A percentile compares a stretch with the other conserved stretches of the same genome.
Evolutionary conservation across 306 rosid genomes (phyloP).

Genomic region (Urtica urens): DNA sequence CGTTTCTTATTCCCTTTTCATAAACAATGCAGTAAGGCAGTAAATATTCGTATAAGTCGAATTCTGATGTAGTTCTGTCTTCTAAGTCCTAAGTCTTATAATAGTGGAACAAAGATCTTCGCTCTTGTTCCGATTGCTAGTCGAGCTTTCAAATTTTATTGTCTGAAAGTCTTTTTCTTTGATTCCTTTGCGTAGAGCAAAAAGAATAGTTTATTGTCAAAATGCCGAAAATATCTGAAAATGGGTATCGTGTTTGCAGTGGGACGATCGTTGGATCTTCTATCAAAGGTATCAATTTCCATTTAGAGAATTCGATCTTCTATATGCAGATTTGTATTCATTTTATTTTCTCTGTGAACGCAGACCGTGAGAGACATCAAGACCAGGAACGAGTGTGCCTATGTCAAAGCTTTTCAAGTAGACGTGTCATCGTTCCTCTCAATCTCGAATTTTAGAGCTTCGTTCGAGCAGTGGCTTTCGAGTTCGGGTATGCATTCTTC

Average conservation of each 20-base stretch:
- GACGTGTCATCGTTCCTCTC: slow-evolving; percentile 59
- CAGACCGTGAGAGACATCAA: slow-evolving; percentile 58
- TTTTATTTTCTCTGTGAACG: slow-evolving; percentile 18
- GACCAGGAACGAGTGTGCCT: slow-evolving; percentile 40
- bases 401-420: slow-evolving; percentile 55
- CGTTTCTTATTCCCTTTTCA: no score
- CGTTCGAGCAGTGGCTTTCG: slow-evolving; percentile 64
- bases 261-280: slow-evolving; percentile 54
- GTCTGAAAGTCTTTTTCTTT: no score
- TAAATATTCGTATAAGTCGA: no score
- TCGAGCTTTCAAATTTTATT: no score
- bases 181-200: no score
- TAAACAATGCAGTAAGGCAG: no score
- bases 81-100: no score
- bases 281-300: slow-evolving; percentile 41
- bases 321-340: neutral
- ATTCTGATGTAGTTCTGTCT: no score
- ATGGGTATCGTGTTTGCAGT: slow-evolving; percentile 43
- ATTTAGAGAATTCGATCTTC: no score
- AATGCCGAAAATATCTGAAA: slow-evolving; percentile 2
- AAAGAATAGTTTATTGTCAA: neutral
- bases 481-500: slow-evolving; percentile 72
- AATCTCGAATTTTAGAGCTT: slow-evolving; percentile 34
- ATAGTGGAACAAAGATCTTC: no score
- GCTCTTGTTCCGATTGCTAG: no score